Percentiles rank a stretch among this genome's conserved stretches.
These are phyloP conservation scores for Eimeria sp. DNA, from an alignment of 169 alveolate species.

Conservation along the genomic window DNA sequence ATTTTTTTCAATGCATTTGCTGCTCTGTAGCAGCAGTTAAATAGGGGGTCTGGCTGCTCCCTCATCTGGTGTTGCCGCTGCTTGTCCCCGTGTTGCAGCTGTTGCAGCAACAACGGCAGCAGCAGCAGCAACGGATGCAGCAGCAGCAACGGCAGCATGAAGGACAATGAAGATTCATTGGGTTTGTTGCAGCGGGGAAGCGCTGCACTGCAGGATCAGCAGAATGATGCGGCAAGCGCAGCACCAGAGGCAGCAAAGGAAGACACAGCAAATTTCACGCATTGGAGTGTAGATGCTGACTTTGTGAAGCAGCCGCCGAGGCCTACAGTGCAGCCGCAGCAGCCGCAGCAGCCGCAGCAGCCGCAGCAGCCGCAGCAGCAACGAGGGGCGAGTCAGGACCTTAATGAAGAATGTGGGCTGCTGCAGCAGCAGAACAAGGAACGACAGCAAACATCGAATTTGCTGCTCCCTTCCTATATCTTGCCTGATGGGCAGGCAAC, in stretches of 20 bases:
- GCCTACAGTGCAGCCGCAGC: too few species aligned
- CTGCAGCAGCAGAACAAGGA: slow-evolving; percentile 20
- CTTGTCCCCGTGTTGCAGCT: slow-evolving; percentile 3
- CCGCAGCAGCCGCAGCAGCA: slow-evolving; percentile 3
- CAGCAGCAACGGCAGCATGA: slow-evolving; percentile 6
- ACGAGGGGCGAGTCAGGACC: background rate
- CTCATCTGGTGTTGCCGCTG: background rate
- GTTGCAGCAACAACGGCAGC: background rate
- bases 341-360: background rate
- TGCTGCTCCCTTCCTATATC: slow-evolving; percentile 23
- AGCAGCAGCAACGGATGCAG: background rate
- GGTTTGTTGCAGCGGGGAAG: background rate
- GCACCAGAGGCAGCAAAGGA: slow-evolving; percentile 13
- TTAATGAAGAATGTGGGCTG: slow-evolving; percentile 6
- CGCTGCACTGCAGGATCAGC: slow-evolving; percentile 23
- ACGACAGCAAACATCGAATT: slow-evolving; percentile 10
- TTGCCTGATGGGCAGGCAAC: background rate
- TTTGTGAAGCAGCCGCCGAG: background rate
- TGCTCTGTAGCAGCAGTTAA: background rate
- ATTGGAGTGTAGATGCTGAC: background rate
- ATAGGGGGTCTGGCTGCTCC: slow-evolving; percentile 7
- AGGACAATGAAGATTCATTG: background rate
- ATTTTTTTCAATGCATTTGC: background rate
- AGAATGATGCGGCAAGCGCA: background rate
- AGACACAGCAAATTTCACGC: slow-evolving; percentile 5